These are phyloP conservation scores for Cercospora zeina DNA, from an alignment of 2,329 filamentous ascomycete genomes.

Conservation along the genomic window DNA sequence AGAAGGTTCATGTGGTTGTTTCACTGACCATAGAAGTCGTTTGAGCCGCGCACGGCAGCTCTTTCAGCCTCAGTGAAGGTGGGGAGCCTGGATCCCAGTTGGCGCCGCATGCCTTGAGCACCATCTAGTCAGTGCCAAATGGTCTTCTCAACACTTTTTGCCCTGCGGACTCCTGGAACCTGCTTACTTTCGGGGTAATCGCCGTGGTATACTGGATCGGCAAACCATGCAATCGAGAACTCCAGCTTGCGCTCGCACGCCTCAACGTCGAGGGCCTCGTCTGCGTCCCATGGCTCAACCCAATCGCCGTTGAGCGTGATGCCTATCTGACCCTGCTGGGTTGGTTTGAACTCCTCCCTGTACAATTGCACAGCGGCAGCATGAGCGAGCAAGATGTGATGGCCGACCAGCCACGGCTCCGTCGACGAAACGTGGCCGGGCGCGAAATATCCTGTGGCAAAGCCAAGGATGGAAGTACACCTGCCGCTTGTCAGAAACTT, in stretches of 20 bases:
- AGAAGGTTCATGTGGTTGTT: constrained; percentile 16
- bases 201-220: constrained; percentile 81
- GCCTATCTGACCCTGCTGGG: constrained; percentile 73
- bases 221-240: constrained; percentile 86
- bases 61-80: constrained; percentile 70
- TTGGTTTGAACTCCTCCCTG: constrained; percentile 75
- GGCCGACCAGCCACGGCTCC: constrained; percentile 81
- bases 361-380: constrained; percentile 79
- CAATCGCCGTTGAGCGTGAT: constrained; percentile 78
- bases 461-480: constrained; percentile 63
- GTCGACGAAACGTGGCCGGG: constrained; percentile 75
- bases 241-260: constrained; percentile 80
- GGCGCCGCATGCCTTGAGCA: constrained; percentile 63
- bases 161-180: constrained; percentile 11
- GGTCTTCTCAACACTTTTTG: background rate
- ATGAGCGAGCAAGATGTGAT: constrained; percentile 78
- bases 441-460: constrained; percentile 74
- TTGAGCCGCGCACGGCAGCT: constrained; percentile 76
- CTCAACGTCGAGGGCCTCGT: constrained; percentile 71
- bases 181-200: constrained; percentile 69
- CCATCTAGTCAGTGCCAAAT: constrained; percentile 10
- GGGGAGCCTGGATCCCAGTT: constrained; percentile 76
- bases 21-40: constrained; percentile 76
- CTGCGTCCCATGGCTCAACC: constrained; percentile 77
- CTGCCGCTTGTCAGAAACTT: constrained; percentile 5